These are phyloP conservation scores for Dioszegia aurantiaca DNA, from an alignment of 768 basidiomycete species.

Conservation along the genomic window DNA sequence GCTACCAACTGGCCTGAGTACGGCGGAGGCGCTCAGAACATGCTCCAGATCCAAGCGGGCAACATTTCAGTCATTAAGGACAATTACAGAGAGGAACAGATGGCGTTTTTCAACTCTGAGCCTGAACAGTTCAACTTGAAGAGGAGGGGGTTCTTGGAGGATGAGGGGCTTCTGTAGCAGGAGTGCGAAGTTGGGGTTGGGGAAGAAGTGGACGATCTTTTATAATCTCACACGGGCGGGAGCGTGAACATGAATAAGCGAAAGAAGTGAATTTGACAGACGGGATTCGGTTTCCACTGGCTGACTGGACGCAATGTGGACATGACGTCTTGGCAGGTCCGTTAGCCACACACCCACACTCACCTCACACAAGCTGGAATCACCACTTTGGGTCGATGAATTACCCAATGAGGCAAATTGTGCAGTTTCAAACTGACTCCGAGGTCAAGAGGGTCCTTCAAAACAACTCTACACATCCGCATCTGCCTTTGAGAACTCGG, in stretches of 20 bases:
- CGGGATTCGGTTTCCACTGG: no score
- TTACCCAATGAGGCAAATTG: no score
- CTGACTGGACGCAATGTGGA: no score
- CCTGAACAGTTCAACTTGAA: slow-evolving; percentile 36
- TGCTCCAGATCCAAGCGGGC: slow-evolving; percentile 29
- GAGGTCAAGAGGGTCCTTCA: no score
- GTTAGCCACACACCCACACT: no score
- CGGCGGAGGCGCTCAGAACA: slow-evolving; percentile 5
- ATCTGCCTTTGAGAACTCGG: no score
- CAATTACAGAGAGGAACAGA: slow-evolving; percentile 33
- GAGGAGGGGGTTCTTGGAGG: slow-evolving; percentile 12
- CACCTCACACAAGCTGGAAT: no score
- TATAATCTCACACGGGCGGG: slow-evolving; percentile 6
- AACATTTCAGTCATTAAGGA: slow-evolving; percentile 43
- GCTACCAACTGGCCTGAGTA: slow-evolving; percentile 38
- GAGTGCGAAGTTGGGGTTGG: not conserved
- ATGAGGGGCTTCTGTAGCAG: not conserved
- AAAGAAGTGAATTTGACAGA: not conserved
- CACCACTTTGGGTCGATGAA: no score
- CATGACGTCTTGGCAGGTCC: no score
- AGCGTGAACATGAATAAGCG: not conserved
- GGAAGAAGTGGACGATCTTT: not conserved
- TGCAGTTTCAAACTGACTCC: no score
- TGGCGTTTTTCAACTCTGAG: slow-evolving; percentile 36
- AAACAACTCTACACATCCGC: no score